A percentile compares a stretch with the other conserved stretches of the same genome.
These are phyloP conservation scores for Termitomyces sp. DNA, from an alignment of 768 basidiomycete species.

Conservation along the genomic window DNA sequence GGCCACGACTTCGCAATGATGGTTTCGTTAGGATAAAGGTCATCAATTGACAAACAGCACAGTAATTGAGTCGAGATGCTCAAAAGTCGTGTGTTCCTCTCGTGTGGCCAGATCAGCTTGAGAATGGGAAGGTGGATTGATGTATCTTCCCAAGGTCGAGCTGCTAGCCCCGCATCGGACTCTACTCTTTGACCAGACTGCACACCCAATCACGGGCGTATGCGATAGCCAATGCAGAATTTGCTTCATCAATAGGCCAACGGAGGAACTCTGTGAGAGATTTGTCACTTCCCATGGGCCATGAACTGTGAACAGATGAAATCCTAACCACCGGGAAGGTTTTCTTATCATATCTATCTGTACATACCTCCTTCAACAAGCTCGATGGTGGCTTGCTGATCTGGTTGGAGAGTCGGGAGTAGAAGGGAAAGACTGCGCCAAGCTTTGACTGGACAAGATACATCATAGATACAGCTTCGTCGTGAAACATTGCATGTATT, in stretches of 20 bases:
- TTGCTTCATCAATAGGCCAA: neutral
- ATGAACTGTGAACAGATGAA: neutral
- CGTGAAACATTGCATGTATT: neutral
- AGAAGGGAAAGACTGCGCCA: neutral
- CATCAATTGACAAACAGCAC: no score
- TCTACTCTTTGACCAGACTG: no score
- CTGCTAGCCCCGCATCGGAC: no score
- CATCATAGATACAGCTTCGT: neutral
- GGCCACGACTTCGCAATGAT: no score
- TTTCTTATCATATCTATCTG: neutral
- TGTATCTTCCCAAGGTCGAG: no score
- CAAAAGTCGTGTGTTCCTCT: no score
- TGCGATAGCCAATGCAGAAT: no score
- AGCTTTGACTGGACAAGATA: neutral
- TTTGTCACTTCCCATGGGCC: slow-evolving; percentile 1
- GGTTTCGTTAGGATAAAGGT: no score
- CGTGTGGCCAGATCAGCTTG: no score
- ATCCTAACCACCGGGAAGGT: neutral
- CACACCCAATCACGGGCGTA: no score
- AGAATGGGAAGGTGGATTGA: no score
- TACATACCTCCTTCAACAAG: neutral
- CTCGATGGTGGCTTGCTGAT: neutral
- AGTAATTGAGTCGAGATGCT: no score
- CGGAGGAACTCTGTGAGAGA: neutral
- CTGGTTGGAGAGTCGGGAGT: neutral